Evolutionary conservation across 1,284 basidiomycete genomes (phyloP).

Genomic region (Pulveroboletus sp.): DNA sequence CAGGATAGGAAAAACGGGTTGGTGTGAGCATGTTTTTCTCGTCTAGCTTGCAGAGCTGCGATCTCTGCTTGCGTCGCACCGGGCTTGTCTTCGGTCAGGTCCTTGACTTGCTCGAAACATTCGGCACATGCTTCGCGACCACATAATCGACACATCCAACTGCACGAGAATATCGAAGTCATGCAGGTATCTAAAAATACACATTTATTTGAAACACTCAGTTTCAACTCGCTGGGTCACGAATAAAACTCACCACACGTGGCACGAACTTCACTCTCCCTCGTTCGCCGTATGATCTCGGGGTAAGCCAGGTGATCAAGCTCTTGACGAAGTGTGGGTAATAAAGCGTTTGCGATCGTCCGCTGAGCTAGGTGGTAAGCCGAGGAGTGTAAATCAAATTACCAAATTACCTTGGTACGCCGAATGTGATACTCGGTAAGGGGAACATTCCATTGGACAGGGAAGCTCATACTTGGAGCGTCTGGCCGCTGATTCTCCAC

Average conservation of each 20-base stretch:
- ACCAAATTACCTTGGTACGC: slow-evolving; percentile 56
- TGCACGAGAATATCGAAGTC: slow-evolving; percentile 87
- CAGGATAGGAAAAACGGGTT: slow-evolving; percentile 77
- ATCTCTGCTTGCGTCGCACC: slow-evolving; percentile 50
- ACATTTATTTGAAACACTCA: slow-evolving; percentile 1
- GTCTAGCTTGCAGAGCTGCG: slow-evolving; percentile 47
- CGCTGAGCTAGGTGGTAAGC: slow-evolving; percentile 40
- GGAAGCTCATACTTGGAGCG: slow-evolving; percentile 63
- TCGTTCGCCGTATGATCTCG: slow-evolving; percentile 67
- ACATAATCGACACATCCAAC: slow-evolving; percentile 88
- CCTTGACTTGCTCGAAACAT: slow-evolving; percentile 74
- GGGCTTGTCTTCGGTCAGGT: slow-evolving; percentile 56
- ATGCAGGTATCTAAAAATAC: slow-evolving; percentile 78
- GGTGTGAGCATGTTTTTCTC: slow-evolving; percentile 61
- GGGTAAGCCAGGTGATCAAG: slow-evolving; percentile 63
- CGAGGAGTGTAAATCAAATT: slow-evolving; percentile 1
- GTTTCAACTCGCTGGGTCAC: slow-evolving; percentile 7
- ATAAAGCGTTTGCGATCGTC: slow-evolving; percentile 68
- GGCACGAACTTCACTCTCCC: slow-evolving; percentile 77
- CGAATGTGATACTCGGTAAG: slow-evolving; percentile 51
- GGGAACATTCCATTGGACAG: slow-evolving; percentile 62
- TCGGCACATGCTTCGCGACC: slow-evolving; percentile 88
- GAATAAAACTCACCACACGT: slow-evolving; percentile 69
- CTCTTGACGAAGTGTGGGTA: slow-evolving; percentile 71
- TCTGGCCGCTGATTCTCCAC: slow-evolving; percentile 61